These are phyloP conservation scores for Dothistroma pini DNA, from an alignment of 2,329 filamentous ascomycete genomes.

Conservation along the genomic window DNA sequence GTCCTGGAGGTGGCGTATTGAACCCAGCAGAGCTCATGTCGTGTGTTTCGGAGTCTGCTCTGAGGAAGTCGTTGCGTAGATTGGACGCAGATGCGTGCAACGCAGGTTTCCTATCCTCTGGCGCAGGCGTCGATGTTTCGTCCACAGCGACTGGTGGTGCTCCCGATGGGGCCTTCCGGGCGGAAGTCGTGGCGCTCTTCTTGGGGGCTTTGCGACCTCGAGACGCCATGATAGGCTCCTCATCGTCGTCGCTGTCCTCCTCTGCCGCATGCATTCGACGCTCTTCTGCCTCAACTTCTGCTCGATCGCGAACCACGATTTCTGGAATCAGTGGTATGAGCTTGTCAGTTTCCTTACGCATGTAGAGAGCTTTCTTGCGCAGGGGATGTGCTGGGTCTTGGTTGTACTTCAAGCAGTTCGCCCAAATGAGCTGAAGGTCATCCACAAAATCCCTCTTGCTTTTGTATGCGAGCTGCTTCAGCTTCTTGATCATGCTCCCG, in stretches of 20 bases:
- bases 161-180: constrained; percentile 22
- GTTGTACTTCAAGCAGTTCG: constrained; percentile 95
- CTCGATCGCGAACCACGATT: constrained; percentile 81
- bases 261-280: constrained; percentile 79
- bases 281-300: constrained; percentile 74
- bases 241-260: constrained; percentile 79
- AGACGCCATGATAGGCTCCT: constrained; percentile 86
- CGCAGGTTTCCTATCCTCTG: constrained; percentile 66
- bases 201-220: constrained; percentile 83
- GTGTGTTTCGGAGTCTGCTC: constrained; percentile 74
- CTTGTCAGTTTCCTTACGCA: constrained; percentile 97
- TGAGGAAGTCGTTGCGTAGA: constrained; percentile 51
- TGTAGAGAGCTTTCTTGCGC: constrained; percentile 87
- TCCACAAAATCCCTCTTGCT: constrained; percentile 88
- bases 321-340: constrained; percentile 93
- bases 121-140: constrained; percentile 61
- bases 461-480: constrained; percentile 61
- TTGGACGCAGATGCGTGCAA: constrained; percentile 48
- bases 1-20: constrained; percentile 74
- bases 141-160: constrained; percentile 61
- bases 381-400: constrained; percentile 82
- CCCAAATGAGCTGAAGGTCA: constrained; percentile 93
- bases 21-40: constrained; percentile 74
- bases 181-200: constrained; percentile 60
- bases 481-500: constrained; percentile 96